Conservation (phyloP, 2,329 filamentous ascomycete genomes). For the Aspergillus calidoustus region DNA sequence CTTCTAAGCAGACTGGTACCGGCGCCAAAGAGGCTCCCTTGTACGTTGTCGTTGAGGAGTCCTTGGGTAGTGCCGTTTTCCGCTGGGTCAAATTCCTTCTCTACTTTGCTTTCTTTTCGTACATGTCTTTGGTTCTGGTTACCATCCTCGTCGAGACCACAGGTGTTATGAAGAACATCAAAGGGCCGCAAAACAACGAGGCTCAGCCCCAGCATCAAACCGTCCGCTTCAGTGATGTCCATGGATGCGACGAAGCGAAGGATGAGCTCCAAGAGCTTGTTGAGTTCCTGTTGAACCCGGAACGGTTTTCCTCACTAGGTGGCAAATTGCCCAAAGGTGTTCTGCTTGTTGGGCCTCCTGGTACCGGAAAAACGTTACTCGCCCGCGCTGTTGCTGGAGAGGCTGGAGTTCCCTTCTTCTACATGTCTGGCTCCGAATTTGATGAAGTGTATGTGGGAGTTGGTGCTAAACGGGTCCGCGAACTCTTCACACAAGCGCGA, state of each 20-base stretch:
- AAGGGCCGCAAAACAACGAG: conserved; percentile 73
- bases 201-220: conserved; percentile 92
- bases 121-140: conserved; percentile 77
- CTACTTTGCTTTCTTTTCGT: conserved; percentile 77
- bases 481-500: conserved; percentile 83
- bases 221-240: conserved; percentile 88
- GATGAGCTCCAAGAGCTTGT: conserved; percentile 97
- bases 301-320: conserved; percentile 89
- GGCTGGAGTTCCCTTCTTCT: conserved; percentile 98
- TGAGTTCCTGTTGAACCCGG: conserved; percentile 91
- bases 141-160: conserved; percentile 83
- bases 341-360: conserved; percentile 89
- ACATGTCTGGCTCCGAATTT: conserved; percentile 99
- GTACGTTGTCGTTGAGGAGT: conserved; percentile 94
- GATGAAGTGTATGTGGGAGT: conserved; percentile 98
- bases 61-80: conserved; percentile 76
- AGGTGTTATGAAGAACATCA: conserved; percentile 77
- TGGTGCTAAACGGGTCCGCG: conserved; percentile 92
- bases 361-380: conserved; percentile 95
- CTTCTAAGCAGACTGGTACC: conserved; percentile 56
- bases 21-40: conserved; percentile 84
- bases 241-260: conserved; percentile 97
- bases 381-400: conserved; percentile 95
- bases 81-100: conserved; percentile 89
- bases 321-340: conserved; percentile 98